phyloP scores from a whole-genome alignment of 768 basidiomycete genomes.

The Russula vinacea region DNA sequence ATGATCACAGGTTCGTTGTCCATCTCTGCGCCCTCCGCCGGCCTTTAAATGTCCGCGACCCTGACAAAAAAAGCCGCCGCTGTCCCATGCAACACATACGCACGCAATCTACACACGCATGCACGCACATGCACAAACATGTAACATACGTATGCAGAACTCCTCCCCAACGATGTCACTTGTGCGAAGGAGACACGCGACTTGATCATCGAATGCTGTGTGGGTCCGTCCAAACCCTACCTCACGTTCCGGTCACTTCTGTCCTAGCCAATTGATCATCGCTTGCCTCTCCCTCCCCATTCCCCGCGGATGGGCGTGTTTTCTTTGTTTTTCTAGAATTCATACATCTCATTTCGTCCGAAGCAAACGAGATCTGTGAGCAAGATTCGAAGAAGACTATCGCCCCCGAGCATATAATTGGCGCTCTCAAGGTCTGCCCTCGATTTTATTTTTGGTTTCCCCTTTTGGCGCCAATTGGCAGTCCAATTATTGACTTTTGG shows the following conservation, averaged over 20 bases:
- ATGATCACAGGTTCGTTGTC: slow-evolving; percentile 77
- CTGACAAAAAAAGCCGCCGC: slow-evolving; percentile 19
- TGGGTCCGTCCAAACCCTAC: slow-evolving; percentile 64
- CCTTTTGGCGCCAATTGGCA: neutral
- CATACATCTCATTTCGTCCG: slow-evolving; percentile 94
- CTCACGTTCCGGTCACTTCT: neutral
- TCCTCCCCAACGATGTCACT: slow-evolving; percentile 80
- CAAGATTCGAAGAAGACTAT: slow-evolving; percentile 99
- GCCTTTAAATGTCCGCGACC: slow-evolving; percentile 12
- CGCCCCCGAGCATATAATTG: slow-evolving; percentile 93
- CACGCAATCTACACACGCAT: neutral
- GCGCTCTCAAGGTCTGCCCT: slow-evolving; percentile 75
- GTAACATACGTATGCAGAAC: slow-evolving; percentile 49
- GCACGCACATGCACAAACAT: neutral
- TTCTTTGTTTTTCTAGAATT: slow-evolving; percentile 63
- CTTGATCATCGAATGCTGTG: slow-evolving; percentile 96
- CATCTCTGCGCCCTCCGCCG: slow-evolving; percentile 9
- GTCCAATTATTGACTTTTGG: neutral
- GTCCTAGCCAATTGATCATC: slow-evolving; percentile 1
- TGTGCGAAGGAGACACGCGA: slow-evolving; percentile 97
- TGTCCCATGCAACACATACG: neutral
- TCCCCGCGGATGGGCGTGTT: too few relatives aligned
- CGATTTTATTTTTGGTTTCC: neutral
- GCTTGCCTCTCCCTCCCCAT: neutral
- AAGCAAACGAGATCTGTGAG: slow-evolving; percentile 97